These are phyloP conservation scores for Candida odintsovae DNA, from an alignment of 805 yeast species.

Conservation along the genomic window DNA sequence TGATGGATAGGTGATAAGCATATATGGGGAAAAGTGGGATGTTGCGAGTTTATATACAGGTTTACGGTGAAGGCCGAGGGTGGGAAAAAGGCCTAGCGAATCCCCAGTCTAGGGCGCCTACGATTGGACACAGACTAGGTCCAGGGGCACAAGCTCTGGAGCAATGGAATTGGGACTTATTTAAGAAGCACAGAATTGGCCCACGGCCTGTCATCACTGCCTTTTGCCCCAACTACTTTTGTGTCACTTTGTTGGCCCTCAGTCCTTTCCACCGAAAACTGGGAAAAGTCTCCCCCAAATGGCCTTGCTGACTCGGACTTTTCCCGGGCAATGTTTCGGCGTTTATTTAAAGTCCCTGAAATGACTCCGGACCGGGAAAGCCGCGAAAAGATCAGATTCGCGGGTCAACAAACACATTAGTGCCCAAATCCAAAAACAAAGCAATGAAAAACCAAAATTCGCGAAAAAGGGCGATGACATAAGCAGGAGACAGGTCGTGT, in stretches of 20 bases:
- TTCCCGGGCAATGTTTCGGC: background rate
- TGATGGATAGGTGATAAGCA: background rate
- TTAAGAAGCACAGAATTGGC: background rate
- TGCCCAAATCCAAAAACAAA: too few species aligned
- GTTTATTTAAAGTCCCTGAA: too few species aligned
- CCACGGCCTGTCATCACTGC: background rate
- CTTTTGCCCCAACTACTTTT: background rate
- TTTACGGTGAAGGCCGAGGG: background rate
- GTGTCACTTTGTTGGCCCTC: background rate
- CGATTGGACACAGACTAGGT: background rate
- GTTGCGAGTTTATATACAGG: background rate
- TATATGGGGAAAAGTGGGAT: background rate
- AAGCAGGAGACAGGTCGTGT: background rate
- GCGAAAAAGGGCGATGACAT: background rate
- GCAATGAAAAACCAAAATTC: too few species aligned
- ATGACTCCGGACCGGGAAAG: too few species aligned
- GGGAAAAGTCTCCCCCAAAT: background rate
- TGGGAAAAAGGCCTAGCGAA: background rate
- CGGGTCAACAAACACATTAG: too few species aligned
- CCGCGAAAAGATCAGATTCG: background rate
- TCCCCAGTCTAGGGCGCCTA: background rate
- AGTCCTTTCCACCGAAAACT: background rate
- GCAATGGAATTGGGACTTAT: background rate
- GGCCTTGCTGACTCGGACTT: background rate
- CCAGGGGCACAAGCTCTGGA: too few species aligned